Evolutionary conservation across 495 filamentous ascomycete species (phyloP).

Genomic region (Mycothermus thermophilus): DNA sequence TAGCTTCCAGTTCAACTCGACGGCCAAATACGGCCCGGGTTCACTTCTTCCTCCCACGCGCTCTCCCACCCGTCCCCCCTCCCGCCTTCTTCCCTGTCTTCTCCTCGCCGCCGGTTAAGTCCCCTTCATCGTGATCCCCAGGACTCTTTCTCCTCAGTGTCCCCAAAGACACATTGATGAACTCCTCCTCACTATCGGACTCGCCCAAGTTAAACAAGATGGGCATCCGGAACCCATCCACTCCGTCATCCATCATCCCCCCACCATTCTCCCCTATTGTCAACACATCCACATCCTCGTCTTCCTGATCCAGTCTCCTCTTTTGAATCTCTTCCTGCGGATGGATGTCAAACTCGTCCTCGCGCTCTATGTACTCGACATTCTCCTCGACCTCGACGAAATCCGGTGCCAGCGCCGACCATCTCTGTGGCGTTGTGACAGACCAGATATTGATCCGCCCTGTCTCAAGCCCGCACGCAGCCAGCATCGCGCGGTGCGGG

Average conservation of each 20-base stretch:
- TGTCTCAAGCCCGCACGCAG: slow-evolving; percentile 77
- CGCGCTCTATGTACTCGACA: slow-evolving; percentile 83
- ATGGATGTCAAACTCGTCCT: slow-evolving; percentile 97
- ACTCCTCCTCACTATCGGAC: slow-evolving; percentile 70
- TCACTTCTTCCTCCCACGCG: slow-evolving; percentile 11
- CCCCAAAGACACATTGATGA: slow-evolving; percentile 68
- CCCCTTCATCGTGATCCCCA: slow-evolving; percentile 32
- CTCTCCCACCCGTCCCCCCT: slow-evolving; percentile 10
- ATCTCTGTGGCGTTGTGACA: slow-evolving; percentile 80
- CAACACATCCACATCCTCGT: slow-evolving; percentile 76
- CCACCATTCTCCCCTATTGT: slow-evolving; percentile 57
- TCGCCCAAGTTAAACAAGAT: slow-evolving; percentile 70
- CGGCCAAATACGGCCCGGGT: too few species aligned
- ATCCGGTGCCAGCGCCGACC: slow-evolving; percentile 92
- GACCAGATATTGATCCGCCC: slow-evolving; percentile 89
- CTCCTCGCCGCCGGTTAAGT: slow-evolving; percentile 21
- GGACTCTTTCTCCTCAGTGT: slow-evolving; percentile 64
- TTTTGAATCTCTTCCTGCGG: slow-evolving; percentile 91
- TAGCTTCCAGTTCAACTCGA: too few species aligned
- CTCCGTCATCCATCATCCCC: slow-evolving; percentile 40
- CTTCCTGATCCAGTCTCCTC: slow-evolving; percentile 70
- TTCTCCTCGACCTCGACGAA: slow-evolving; percentile 98
- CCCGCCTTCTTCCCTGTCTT: slow-evolving; percentile 17
- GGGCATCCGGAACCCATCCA: slow-evolving; percentile 67
- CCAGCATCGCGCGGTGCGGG: slow-evolving; percentile 72